A percentile compares a stretch with the other conserved stretches of the same genome.
Conservation (phyloP, 2,329 filamentous ascomycete genomes). For the Fusarium pseudoanthophilum region DNA sequence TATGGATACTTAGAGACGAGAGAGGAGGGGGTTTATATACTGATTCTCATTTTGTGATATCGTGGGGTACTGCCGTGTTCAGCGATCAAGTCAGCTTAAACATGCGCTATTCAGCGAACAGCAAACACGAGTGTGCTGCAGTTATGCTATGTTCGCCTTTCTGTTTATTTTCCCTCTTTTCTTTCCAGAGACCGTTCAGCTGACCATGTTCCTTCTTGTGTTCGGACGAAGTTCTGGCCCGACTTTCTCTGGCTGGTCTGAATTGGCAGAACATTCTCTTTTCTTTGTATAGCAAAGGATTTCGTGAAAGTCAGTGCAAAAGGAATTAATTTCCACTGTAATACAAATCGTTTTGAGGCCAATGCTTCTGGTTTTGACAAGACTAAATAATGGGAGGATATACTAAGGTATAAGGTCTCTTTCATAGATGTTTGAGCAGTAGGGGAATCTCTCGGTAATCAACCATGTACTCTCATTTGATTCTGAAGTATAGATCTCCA, state of each 20-base stretch:
- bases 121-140: no score
- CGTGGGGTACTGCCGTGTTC: rapidly evolving
- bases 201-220: not conserved
- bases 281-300: not conserved
- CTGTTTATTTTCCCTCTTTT: not conserved
- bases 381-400: not conserved
- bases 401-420: rapidly evolving
- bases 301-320: no score
- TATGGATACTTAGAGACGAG: no score
- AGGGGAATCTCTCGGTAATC: rapidly evolving
- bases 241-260: not conserved
- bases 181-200: no score
- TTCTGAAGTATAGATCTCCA: rapidly evolving
- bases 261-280: rapidly evolving
- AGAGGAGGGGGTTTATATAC: not conserved
- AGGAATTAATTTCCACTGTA: rapidly evolving
- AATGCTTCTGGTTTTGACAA: rapidly evolving
- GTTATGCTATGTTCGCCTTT: not conserved
- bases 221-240: rapidly evolving
- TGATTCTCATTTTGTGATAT: rapidly evolving
- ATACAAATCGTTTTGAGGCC: rapidly evolving
- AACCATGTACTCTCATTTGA: rapidly evolving
- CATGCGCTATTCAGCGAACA: not conserved
- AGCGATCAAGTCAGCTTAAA: not conserved
- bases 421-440: not conserved